Conservation (phyloP, 2,329 filamentous ascomycete species). For the Colletotrichum sp. region DNA sequence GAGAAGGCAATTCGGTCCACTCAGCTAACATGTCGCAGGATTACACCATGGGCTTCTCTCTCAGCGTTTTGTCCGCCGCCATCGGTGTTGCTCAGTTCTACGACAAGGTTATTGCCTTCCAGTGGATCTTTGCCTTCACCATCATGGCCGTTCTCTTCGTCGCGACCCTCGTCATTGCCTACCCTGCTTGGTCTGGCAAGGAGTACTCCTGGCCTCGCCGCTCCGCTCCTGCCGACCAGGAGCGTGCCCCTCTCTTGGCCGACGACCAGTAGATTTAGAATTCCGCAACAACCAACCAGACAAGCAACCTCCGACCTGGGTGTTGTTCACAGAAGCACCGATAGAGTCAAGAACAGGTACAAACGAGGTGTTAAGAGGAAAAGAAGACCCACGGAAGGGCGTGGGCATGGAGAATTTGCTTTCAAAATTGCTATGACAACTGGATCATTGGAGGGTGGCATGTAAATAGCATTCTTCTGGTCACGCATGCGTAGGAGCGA, state of each 20-base stretch:
- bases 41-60: slow-evolving; percentile 79
- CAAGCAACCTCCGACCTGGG: background rate
- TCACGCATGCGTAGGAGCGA: background rate
- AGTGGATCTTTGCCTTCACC: slow-evolving; percentile 91
- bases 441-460: background rate
- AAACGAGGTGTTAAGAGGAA: background rate
- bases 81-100: slow-evolving; percentile 81
- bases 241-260: slow-evolving; percentile 66
- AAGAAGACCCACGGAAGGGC: background rate
- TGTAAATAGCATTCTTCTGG: slow-evolving; percentile 13
- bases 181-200: slow-evolving; percentile 67
- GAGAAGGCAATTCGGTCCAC: background rate
- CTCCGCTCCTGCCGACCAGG: slow-evolving; percentile 48
- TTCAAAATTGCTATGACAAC: background rate
- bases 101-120: slow-evolving; percentile 75
- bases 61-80: slow-evolving; percentile 75
- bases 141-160: slow-evolving; percentile 81
- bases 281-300: background rate
- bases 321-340: background rate
- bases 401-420: background rate
- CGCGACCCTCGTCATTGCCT: slow-evolving; percentile 66
- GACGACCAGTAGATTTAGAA: slow-evolving; percentile 38
- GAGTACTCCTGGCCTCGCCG: slow-evolving; percentile 56
- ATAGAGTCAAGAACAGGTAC: background rate
- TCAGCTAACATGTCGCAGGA: slow-evolving; percentile 45